Evolutionary conservation across 2,329 filamentous ascomycete genomes (phyloP), one percentile per base, ranked within the genome.

Genomic region (Helotiales sp.): DNA sequence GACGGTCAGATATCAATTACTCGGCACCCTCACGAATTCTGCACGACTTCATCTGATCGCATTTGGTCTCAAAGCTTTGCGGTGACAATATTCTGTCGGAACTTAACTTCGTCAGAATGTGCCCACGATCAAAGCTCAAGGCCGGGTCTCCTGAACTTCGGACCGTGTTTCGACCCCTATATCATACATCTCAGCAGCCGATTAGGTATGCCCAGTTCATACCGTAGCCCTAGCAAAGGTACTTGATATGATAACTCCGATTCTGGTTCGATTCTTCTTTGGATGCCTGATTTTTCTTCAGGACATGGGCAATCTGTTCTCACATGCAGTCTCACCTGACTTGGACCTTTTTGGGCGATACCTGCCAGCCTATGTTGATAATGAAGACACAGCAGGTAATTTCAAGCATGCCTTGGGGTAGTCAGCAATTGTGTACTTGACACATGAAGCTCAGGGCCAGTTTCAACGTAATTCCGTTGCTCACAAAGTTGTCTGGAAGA

Each of bases 111-210:
- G 15, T 50, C 47, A 24, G 47, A 50, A 28, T 5, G 52, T 37
- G 52, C n/a, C 28, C 32, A 40, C 26, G 30, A 57, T 26, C 54
- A 57, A 40, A 57, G 54, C 52, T 55, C 28, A 50, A 49, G 26
- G 13, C 50, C 40, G 40, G 28, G 30, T 55, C 52, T 57, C 32
- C 32, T 55, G 32, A 40, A 61, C 45, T n/a, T 37, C 43, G n/a
- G 59, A 52, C 30, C 45, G 15, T 30, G 59, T 61, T 61, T 50
- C 59, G 59, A 40, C 59, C 59, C 59, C 59, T 37, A 26, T 50
- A 24, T 37, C 30, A 61, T 52, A 61, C 59, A 2, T 17, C 43
- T 11, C 37, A 52, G 28, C 1, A 22, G 30, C 13, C 22, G 8
- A 61, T 47, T 15, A 37, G n/a, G 26, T 24, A 22, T 20, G 8